Percentiles rank a stretch among this genome's conserved stretches.
These are phyloP conservation scores for Chlamydomonas sphaeroides DNA, from an alignment of 139 green algal species.

Conservation along the genomic window DNA sequence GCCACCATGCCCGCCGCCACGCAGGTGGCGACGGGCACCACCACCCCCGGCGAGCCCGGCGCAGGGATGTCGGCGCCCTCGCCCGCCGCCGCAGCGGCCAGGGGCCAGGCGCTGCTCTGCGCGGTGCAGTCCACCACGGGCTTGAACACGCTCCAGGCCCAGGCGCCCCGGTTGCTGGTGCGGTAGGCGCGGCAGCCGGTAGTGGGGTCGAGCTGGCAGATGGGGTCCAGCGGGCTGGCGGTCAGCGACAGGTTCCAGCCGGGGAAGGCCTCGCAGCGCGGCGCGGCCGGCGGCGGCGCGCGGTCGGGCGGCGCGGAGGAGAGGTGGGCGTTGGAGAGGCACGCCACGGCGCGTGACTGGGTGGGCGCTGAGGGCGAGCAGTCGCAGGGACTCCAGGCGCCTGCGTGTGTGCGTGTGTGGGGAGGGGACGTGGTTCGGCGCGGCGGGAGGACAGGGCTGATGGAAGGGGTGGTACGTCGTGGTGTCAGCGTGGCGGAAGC, in stretches of 20 bases:
- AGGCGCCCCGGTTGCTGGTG: not conserved
- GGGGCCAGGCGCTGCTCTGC: conserved; percentile 16
- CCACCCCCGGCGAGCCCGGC: too few species aligned
- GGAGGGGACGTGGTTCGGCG: too few species aligned
- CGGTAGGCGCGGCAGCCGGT: conserved; percentile 26
- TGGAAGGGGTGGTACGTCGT: too few species aligned
- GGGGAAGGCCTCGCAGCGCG: not conserved
- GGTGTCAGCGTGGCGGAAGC: too few species aligned
- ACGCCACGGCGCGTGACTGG: not conserved
- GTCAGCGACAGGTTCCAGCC: not conserved
- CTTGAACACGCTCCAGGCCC: conserved; percentile 16
- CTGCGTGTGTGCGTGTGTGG: not conserved
- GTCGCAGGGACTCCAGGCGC: conserved; percentile 4
- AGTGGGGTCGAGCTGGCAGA: not conserved
- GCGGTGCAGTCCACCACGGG: conserved; percentile 21
- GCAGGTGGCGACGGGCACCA: too few species aligned
- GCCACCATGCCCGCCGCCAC: too few species aligned
- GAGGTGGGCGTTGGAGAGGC: too few species aligned
- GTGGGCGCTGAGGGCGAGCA: not conserved
- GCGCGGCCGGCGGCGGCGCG: not conserved
- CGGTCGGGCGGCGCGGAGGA: too few species aligned
- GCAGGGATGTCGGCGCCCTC: too few species aligned
- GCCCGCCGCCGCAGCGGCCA: too few species aligned
- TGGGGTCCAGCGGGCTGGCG: not conserved
- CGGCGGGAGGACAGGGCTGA: too few species aligned